Base-by-base conservation (phyloP, 768 basidiomycete genomes). In the Xerocomus potaroensis region DNA sequence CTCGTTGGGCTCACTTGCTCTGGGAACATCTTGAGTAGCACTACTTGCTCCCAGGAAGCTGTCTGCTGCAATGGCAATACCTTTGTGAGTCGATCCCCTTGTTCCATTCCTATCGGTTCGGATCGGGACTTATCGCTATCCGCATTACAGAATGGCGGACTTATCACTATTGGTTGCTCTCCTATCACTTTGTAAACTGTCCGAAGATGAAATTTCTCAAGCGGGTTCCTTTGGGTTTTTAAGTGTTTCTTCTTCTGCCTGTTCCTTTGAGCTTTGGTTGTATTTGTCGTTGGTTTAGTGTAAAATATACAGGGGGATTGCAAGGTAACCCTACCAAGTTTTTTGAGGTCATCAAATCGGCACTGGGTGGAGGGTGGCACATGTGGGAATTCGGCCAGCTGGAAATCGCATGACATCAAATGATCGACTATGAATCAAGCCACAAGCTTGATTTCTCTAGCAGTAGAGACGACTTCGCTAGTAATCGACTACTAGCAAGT, bases 31-130 rank as follows among this genome's bases (percentile, higher is more conserved):
- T 55, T 44, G 5, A 47, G n/a, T 1, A 53, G 44, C 8, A 23
- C 40, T 1, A 1, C 14, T 0, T 60, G 59, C 27, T 30, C 37
- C 5, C 27, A 46, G 21, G 47, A 61, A 24, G 19, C 59, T 0
- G 50, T 61, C 29, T 60, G 59, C n/a, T 60, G 58, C 41, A 43
- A 26, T 2, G 36, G 30, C 5, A 47, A 59, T 6, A 18, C 6
- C 3, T 51, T 35, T 5, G 58, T 59, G 9, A 48, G 55, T 29
- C 8, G 3, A 1, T 4, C 2, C 19, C 18, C 10, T 4, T 2
- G 10, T 3, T 14, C n/a, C 0, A 6, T 7, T 3, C 11, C n/a
- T 0, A 6, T 7, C 18, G 1, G 23, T 14, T 7, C 1, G 14
- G 10, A 18, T 1, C 12, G 10, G 23, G 5, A 0, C 18, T 52